Conservation (phyloP, 2,329 filamentous ascomycete species). For the Diaporthe citrichinensis region DNA sequence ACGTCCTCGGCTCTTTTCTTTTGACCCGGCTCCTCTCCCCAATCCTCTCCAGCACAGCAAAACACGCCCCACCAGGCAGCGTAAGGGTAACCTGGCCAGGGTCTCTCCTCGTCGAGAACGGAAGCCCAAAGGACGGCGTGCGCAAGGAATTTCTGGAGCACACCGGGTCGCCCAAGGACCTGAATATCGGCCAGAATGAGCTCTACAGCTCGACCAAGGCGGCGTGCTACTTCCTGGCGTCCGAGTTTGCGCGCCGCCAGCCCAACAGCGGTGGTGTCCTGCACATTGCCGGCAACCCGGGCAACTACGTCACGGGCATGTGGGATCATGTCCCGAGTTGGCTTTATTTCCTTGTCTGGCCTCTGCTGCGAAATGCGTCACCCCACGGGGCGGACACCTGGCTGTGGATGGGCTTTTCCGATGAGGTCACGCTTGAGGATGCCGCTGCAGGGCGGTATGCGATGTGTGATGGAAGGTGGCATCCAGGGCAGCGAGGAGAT, state of each 20-base stretch:
- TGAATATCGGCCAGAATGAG: slow-evolving; percentile 37
- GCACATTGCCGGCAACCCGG: slow-evolving; percentile 28
- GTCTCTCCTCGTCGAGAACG: slow-evolving; percentile 44
- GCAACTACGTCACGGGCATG: slow-evolving; percentile 17
- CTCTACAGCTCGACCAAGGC: slow-evolving; percentile 45
- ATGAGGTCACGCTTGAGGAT: slow-evolving; percentile 43
- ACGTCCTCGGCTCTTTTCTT: slow-evolving; percentile 42
- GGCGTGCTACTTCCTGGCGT: slow-evolving; percentile 45
- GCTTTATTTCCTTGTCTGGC: slow-evolving; percentile 4
- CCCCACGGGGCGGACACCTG: slow-evolving; percentile 44
- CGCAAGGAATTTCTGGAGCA: slow-evolving; percentile 41
- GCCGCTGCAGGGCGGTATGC: slow-evolving; percentile 44
- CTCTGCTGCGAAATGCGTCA: slow-evolving; percentile 34
- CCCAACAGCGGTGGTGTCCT: slow-evolving; percentile 33
- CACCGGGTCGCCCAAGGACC: neutral
- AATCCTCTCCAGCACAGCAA: slow-evolving; percentile 43
- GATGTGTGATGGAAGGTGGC: slow-evolving; percentile 46
- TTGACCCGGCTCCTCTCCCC: slow-evolving; percentile 44
- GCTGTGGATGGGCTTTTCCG: slow-evolving; percentile 46
- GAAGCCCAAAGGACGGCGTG: slow-evolving; percentile 42
- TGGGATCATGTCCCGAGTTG: neutral
- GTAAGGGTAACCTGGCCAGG: slow-evolving; percentile 45
- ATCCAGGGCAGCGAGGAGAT: slow-evolving; percentile 45
- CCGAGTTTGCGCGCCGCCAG: slow-evolving; percentile 45
- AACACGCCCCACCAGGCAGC: slow-evolving; percentile 35